Base-by-base conservation (phyloP, 257 asterid species). In the Solanum piurae region DNA sequence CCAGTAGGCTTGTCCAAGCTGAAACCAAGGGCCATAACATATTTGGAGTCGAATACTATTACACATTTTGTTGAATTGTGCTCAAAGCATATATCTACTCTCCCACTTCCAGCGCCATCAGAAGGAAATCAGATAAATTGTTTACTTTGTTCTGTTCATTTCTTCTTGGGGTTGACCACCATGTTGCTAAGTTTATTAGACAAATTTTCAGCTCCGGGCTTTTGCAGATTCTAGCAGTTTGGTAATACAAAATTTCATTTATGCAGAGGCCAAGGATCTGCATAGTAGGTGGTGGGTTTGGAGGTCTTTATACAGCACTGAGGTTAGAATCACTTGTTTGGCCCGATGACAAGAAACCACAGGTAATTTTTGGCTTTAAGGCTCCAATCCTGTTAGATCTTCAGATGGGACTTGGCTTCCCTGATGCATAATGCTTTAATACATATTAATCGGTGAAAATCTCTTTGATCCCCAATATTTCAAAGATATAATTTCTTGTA, bases 231-330 rank as follows among this genome's bases (percentile, higher is more conserved):
- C 49, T 37, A 44, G 36, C 80, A 84, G 27, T 16, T 62, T 76
- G n/a, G 42, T 16, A 34, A 55, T 55, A 88, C 74, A 88, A 76
- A 71, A 36, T 44, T 83, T 88, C 75, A 69, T 91, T 86, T 62
- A 89, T 91, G 89, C 94, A 97, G 99, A 93, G 96, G 86, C 99
- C 99, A 84, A 93, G 98, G 90, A 96, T 97, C 80, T 97, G 99
- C 93, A 97, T 97, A 85, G 91, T 97, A 83, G 99, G 99, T 88
- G 99, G 98, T 91, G 99, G 99, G 40, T 97, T 97, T 77, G 99
- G 99, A 92, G 99, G 99, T 58, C 93, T 97, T 62, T 97, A 95
- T 93, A 97, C 99, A 83, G 99, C 99, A 75, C 89, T 97, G 91
- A 91, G 99, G 92, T 91, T 97, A 89, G 98, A 95, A 88, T 94